phyloP scores from a whole-genome alignment of 2,329 filamentous ascomycete species.

The Ophiostoma pallidulum region DNA sequence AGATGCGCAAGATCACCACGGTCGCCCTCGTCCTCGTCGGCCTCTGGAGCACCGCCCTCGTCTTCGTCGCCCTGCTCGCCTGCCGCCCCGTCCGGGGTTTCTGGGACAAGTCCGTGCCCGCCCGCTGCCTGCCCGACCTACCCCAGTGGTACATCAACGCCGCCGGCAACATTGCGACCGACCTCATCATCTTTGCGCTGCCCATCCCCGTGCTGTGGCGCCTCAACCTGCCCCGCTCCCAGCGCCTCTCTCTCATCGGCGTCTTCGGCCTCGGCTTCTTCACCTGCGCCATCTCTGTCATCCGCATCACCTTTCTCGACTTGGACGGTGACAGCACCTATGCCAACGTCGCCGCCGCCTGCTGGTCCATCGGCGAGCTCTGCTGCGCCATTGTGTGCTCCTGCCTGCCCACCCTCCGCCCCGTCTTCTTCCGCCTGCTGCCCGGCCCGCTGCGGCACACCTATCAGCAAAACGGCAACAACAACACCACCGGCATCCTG shows the following conservation, averaged over 20 bases:
- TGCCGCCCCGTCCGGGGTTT: slow-evolving; percentile 28
- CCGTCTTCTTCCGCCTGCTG: slow-evolving; percentile 17
- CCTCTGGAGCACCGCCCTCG: slow-evolving; percentile 28
- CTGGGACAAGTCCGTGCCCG: slow-evolving; percentile 22
- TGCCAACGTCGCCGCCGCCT: slow-evolving; percentile 24
- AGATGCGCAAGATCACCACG: slow-evolving; percentile 24
- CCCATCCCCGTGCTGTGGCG: slow-evolving; percentile 26
- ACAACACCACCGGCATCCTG: neutral
- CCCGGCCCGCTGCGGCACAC: slow-evolving; percentile 1
- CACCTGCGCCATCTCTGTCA: slow-evolving; percentile 31
- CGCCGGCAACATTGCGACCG: slow-evolving; percentile 29
- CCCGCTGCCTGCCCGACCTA: slow-evolving; percentile 26
- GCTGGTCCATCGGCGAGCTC: slow-evolving; percentile 29
- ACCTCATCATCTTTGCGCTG: slow-evolving; percentile 28
- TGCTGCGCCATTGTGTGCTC: slow-evolving; percentile 29
- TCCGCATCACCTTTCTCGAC: slow-evolving; percentile 29
- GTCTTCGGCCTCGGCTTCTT: slow-evolving; percentile 32
- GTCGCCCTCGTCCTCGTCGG: slow-evolving; percentile 24
- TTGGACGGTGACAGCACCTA: slow-evolving; percentile 28
- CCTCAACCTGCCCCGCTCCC: slow-evolving; percentile 19
- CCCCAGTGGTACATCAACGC: slow-evolving; percentile 30
- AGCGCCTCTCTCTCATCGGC: slow-evolving; percentile 23
- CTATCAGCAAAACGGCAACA: neutral
- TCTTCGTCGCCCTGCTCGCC: slow-evolving; percentile 27
- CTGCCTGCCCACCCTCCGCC: slow-evolving; percentile 28